Conservation (phyloP, 371 early-diverging fungal genomes). For the Amoeboaphelidium protococcarum region DNA sequence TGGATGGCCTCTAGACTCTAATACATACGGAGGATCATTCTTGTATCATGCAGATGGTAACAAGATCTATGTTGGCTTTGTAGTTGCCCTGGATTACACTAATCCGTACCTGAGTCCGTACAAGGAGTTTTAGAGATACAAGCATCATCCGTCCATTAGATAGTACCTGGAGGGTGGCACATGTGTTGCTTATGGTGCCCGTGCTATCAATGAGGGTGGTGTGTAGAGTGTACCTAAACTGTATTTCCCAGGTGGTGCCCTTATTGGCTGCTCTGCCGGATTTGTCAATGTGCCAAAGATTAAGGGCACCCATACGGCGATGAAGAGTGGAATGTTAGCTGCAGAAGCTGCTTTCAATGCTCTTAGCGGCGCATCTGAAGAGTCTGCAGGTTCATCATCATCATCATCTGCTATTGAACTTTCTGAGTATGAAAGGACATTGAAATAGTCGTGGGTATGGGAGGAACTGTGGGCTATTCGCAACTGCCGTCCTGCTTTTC, state of each 20-base stretch:
- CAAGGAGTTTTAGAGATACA: slow-evolving; percentile 81
- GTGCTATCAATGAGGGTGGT: slow-evolving; percentile 90
- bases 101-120: slow-evolving; percentile 88
- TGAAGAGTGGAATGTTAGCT: slow-evolving; percentile 80
- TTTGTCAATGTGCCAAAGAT: slow-evolving; percentile 92
- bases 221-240: slow-evolving; percentile 68
- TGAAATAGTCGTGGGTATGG: slow-evolving; percentile 73
- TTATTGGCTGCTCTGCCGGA: slow-evolving; percentile 89
- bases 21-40: slow-evolving; percentile 82
- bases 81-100: slow-evolving; percentile 73
- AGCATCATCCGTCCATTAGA: slow-evolving; percentile 66
- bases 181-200: slow-evolving; percentile 76
- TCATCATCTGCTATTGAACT: slow-evolving; percentile 31
- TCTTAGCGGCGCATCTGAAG: slow-evolving; percentile 9
- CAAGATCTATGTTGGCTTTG: slow-evolving; percentile 58
- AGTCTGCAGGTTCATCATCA: slow-evolving; percentile 4
- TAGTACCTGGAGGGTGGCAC: slow-evolving; percentile 68
- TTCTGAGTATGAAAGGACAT: slow-evolving; percentile 41
- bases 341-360: slow-evolving; percentile 48
- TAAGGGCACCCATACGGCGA: slow-evolving; percentile 95
- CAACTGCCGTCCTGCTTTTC: slow-evolving; percentile 82
- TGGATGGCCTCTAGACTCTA: slow-evolving; percentile 71
- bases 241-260: slow-evolving; percentile 79
- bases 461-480: slow-evolving; percentile 72
- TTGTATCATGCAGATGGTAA: slow-evolving; percentile 82